Percentiles rank a stretch among this genome's conserved stretches.
Evolutionary conservation across 805 yeast species (phyloP).

Genomic region (Pichia manshurica): DNA sequence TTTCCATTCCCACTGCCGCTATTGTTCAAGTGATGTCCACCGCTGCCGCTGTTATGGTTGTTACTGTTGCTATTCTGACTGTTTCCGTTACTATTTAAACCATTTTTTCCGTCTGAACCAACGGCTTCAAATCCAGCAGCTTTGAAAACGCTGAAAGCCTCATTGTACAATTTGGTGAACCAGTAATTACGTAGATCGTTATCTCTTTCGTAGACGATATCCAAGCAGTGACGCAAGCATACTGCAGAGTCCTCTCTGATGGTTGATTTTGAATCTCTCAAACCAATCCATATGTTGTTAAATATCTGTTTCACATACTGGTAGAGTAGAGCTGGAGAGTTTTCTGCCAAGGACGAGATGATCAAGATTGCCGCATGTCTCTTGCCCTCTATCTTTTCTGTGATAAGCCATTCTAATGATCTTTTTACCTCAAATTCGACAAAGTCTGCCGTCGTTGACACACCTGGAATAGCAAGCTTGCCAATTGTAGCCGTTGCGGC

Average conservation of each 20-base stretch:
- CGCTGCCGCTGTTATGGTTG: too few species aligned
- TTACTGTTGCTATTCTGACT: neutral
- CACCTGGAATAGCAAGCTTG: constrained; percentile 82
- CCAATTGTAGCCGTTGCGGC: constrained; percentile 86
- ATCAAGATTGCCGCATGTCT: constrained; percentile 88
- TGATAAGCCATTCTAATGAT: constrained; percentile 84
- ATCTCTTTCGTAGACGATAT: constrained; percentile 77
- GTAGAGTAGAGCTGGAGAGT: constrained; percentile 79
- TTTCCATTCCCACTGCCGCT: constrained; percentile 2
- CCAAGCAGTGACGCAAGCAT: constrained; percentile 70
- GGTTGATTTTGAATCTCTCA: constrained; percentile 69
- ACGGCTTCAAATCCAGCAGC: constrained; percentile 13
- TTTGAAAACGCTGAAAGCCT: constrained; percentile 29
- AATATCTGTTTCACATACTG: constrained; percentile 72
- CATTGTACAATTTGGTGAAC: constrained; percentile 53
- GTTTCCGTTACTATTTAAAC: neutral
- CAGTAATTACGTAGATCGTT: constrained; percentile 62
- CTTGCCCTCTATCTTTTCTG: constrained; percentile 79
- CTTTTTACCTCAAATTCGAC: constrained; percentile 88
- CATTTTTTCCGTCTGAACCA: neutral
- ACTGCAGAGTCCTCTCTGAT: constrained; percentile 82
- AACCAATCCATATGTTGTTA: constrained; percentile 80
- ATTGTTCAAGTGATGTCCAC: too few species aligned
- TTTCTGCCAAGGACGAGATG: constrained; percentile 75
- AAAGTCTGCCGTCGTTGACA: constrained; percentile 82